Evolutionary conservation across 176 grass and related monocot genomes (phyloP).

Genomic region (Paspalum vaginatum): DNA sequence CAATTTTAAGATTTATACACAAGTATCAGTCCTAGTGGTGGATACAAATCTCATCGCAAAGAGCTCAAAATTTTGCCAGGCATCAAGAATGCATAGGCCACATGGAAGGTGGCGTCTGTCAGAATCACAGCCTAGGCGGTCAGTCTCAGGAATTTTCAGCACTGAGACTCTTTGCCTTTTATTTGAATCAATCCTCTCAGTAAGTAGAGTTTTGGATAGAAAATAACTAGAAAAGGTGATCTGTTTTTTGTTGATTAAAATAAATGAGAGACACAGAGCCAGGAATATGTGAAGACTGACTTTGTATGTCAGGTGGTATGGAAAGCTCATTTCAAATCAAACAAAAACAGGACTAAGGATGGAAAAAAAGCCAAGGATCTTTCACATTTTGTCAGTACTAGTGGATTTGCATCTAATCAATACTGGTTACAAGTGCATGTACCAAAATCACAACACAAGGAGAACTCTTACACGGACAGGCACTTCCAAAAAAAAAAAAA

Average conservation of each 20-base stretch:
- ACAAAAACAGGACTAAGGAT: neutral
- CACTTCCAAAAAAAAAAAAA: too few relatives aligned
- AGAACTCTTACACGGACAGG: too few relatives aligned
- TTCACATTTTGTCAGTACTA: too few relatives aligned
- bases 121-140: constrained; percentile 25
- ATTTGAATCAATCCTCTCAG: neutral
- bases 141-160: constrained; percentile 36
- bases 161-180: neutral
- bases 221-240: neutral
- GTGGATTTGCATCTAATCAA: too few relatives aligned
- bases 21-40: neutral
- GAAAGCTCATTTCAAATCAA: neutral
- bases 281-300: neutral
- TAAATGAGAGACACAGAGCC: neutral
- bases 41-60: neutral
- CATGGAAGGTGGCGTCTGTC: neutral
- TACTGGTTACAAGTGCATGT: too few relatives aligned
- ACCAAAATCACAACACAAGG: too few relatives aligned
- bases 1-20: neutral
- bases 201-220: neutral
- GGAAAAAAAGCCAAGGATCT: neutral
- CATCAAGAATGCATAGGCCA: constrained; percentile 38
- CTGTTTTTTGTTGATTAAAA: neutral
- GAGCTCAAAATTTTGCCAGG: neutral
- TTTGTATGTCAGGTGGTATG: neutral